Base-by-base conservation (phyloP, 306 rosid species). In the Cercis canadensis region DNA sequence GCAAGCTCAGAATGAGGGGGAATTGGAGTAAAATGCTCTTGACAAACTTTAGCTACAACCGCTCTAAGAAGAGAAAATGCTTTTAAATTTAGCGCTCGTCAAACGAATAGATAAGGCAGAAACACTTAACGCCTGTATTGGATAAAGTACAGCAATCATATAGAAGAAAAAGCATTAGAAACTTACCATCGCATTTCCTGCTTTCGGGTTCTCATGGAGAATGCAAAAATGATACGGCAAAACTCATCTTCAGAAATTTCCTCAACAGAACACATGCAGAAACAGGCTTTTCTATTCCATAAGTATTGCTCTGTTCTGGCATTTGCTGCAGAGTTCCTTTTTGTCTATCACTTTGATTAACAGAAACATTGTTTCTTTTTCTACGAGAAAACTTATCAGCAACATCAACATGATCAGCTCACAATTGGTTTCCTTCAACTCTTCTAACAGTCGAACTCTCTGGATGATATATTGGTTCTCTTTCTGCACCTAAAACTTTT, bases 131-230 rank as follows among this genome's bases (percentile, higher is more conserved):
- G 45, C 36, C 46, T 51, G 9, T 67, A 46, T 65, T 29, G 63
- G 43, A 59, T 47, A 45, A 78, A 55, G 70, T 17, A 12, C 53
- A 24, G 57, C 24, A 55, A 65, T 21, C 16, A 31, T 11, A 31
- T 39, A 39, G 21, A 29, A 47, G 21, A 65, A 58, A 6, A 10
- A 54, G 21, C 15, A 24, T 15, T 15, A 55, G 62, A 72, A 78
- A 82, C 90, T 80, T 79, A 87, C 92, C 17, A 29, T 17, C 45
- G 79, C 7, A 11, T 39, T 62, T 47, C 33, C 19, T 24, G 66
- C 67, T 37, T 72, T 39, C 39, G 75, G 24, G 66, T 18, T 62
- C 82, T 66, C 60, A 59, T 7, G 67, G 78, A 53, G 40, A 75
- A 83, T 60, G 72, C 63, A 70, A 78, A 72, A 78, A 44, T 46